Percentiles rank a stretch among this genome's conserved stretches.
Conservation (phyloP, 75 land plant genomes). For the Larix kaempferi region DNA sequence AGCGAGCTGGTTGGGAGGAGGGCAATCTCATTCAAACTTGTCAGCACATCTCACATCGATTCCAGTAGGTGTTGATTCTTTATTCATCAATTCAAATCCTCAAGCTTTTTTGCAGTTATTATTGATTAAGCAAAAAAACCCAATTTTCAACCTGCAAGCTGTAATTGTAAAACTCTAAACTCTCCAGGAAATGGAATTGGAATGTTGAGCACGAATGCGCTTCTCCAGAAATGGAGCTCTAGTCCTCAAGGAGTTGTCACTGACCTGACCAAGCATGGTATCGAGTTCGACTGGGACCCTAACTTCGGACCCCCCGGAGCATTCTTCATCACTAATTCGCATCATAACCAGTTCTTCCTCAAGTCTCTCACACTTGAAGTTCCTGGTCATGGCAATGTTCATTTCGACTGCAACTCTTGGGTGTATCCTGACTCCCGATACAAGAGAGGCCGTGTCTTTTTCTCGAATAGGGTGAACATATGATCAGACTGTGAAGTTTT, state of each 20-base stretch:
- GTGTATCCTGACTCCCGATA: conserved; percentile 46
- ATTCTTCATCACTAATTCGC: conserved; percentile 21
- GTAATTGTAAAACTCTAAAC: neutral
- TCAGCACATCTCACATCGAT: conserved; percentile 38
- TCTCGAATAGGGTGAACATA: conserved; percentile 58
- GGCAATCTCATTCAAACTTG: conserved; percentile 46
- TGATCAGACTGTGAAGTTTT: too few species aligned
- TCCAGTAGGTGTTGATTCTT: conserved; percentile 38
- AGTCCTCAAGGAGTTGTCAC: too few species aligned
- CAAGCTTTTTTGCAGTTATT: too few species aligned
- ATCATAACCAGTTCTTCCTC: conserved; percentile 30
- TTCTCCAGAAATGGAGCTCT: too few species aligned
- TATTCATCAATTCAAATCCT: too few species aligned
- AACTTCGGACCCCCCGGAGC: conserved; percentile 34
- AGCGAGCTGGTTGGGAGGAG: conserved; percentile 55
- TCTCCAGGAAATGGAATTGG: neutral
- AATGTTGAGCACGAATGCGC: too few species aligned
- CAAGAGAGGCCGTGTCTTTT: conserved; percentile 69
- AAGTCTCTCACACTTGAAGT: conserved; percentile 5
- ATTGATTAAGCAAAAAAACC: neutral
- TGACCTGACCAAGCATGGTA: too few species aligned
- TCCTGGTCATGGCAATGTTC: conserved; percentile 32
- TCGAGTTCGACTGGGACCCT: too few species aligned
- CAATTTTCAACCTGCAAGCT: neutral
- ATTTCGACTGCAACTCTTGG: conserved; percentile 91